These are phyloP conservation scores for Eremothecium cymbalariae DNA, from an alignment of 1,139 yeast genomes.

Conservation along the genomic window DNA sequence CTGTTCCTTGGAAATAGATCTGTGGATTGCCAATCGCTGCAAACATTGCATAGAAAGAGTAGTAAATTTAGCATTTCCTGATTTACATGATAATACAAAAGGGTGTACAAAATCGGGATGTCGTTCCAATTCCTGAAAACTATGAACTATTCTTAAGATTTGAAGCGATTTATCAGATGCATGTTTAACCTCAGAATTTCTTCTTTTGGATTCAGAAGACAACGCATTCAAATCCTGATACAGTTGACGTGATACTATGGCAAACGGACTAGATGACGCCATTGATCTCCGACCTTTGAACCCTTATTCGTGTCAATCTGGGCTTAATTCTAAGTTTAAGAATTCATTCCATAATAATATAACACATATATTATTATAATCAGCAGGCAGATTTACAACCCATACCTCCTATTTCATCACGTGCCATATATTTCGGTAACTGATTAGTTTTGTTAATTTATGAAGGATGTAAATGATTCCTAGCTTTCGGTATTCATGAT, in stretches of 20 bases:
- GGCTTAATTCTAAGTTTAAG: too few species aligned
- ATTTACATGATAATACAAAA: slow-evolving; percentile 61
- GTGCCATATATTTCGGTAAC: too few species aligned
- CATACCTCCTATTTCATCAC: too few species aligned
- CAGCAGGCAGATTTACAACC: too few species aligned
- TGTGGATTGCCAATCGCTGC: slow-evolving; percentile 46
- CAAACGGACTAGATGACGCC: slow-evolving; percentile 10
- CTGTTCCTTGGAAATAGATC: slow-evolving; percentile 46
- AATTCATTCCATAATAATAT: too few species aligned
- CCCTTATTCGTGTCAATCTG: too few species aligned
- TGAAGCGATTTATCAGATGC: slow-evolving; percentile 58
- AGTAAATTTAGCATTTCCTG: slow-evolving; percentile 67
- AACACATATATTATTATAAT: too few species aligned
- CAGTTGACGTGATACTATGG: slow-evolving; percentile 38
- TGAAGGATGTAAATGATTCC: too few species aligned
- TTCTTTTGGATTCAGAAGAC: slow-evolving; percentile 61
- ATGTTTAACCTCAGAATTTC: slow-evolving; percentile 54
- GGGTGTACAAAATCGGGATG: slow-evolving; percentile 56
- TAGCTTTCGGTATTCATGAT: too few species aligned
- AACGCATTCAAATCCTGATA: slow-evolving; percentile 50
- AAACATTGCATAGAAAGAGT: slow-evolving; percentile 64
- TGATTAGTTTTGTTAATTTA: too few species aligned
- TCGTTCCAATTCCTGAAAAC: slow-evolving; percentile 28
- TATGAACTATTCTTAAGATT: slow-evolving; percentile 36
- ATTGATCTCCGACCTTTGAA: too few species aligned